phyloP scores from a whole-genome alignment of 306 rosid genomes.

The Hippophae tibetana region DNA sequence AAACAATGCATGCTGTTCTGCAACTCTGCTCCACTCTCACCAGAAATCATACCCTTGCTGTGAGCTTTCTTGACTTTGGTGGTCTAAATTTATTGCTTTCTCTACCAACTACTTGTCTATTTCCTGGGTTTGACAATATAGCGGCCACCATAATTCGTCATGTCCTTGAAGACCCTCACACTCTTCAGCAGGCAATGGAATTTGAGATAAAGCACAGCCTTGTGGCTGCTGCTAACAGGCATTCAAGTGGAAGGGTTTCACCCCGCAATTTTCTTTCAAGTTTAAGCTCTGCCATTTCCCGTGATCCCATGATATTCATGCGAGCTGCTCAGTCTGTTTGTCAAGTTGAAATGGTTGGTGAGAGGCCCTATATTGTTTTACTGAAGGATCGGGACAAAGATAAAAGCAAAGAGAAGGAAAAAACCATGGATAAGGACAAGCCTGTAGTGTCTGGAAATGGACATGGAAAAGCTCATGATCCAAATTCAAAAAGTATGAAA shows the following conservation, averaged over 20 bases:
- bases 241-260: conserved; percentile 85
- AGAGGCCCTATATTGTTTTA: conserved; percentile 68
- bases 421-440: conserved; percentile 61
- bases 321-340: conserved; percentile 92
- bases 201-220: conserved; percentile 83
- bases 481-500: conserved; percentile 51
- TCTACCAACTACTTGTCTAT: conserved; percentile 82
- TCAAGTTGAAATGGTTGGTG: conserved; percentile 92
- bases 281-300: conserved; percentile 72
- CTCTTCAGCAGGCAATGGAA: conserved; percentile 99
- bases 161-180: conserved; percentile 94
- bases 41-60: conserved; percentile 72
- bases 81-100: conserved; percentile 75
- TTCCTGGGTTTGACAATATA: conserved; percentile 85
- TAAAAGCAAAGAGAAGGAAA: conserved; percentile 65
- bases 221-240: conserved; percentile 62
- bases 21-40: conserved; percentile 85
- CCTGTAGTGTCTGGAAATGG: conserved; percentile 38
- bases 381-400: conserved; percentile 86
- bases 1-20: conserved; percentile 81
- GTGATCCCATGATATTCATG: conserved; percentile 79
- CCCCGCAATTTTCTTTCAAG: conserved; percentile 68
- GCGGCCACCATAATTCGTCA: conserved; percentile 88
- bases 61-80: conserved; percentile 67
- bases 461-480: conserved; percentile 56